Evolutionary conservation across 176 grass and related monocot species (phyloP), one percentile per base, ranked within the genome.

Genomic region (Avena sativa): DNA sequence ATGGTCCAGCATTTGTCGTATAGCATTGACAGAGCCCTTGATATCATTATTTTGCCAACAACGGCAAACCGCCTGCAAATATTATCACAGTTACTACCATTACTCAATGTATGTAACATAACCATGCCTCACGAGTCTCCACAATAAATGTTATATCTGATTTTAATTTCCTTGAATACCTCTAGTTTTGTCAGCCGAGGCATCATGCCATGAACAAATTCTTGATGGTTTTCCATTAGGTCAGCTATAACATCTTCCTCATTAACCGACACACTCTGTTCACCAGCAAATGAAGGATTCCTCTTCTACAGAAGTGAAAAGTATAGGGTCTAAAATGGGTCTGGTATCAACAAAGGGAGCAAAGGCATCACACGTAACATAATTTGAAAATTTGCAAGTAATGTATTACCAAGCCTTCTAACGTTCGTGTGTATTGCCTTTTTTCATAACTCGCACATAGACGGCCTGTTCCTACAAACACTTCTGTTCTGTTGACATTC

Each of bases 211-310:
- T 85, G 93, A 83, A 98, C 65, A 79, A 95, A 94, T 51, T 91
- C 61, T 85, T 90, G 78, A 84, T 98, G 96, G 36, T 91, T 84
- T 92, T 92, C 87, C 92, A 94, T 82, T 86, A 94, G 67, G 86
- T 79, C 79, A 71, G 76, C 74, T 70, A 94, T 91, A 92, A 58
- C 62, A 91, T 92, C 93, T 81, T 92, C 90, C 81, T 96, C 87
- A 85, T 66, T 88, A 84, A 83, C 84, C 6, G 87, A 86, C 65
- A 49, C 79, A 36, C 36, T 90, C 71, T 90, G 85, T 86, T 91
- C 87, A 83, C 83, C 87, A 92, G 87, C 52, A 79, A 80, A 28
- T 69, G 72, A 91, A 83, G 89, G 85, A 23, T 52, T 62, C 21
- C 60, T 32, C 30, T 83, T 93, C 96, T 98, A 84, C 71, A 89